phyloP scores from a whole-genome alignment of 2,329 filamentous ascomycete genomes.

The Epichloe gansuensis region DNA sequence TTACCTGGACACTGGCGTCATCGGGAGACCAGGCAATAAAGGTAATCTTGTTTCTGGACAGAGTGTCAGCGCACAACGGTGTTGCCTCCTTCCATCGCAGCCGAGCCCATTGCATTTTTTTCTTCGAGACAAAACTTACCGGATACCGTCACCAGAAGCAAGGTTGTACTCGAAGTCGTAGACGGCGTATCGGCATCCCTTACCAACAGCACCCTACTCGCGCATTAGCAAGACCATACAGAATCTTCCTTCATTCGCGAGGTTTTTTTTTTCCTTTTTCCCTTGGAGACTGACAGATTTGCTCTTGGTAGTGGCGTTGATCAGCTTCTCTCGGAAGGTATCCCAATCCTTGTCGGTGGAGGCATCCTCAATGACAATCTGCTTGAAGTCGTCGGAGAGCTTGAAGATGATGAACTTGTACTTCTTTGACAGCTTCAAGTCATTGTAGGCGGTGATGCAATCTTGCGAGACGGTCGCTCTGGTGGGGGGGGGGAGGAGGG shows the following conservation, averaged over 20 bases:
- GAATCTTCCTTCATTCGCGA: too few species aligned
- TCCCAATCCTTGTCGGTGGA: conserved; percentile 57
- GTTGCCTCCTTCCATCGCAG: too few species aligned
- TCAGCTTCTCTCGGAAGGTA: conserved; percentile 61
- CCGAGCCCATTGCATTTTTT: too few species aligned
- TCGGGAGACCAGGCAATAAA: conserved; percentile 74
- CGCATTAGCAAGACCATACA: neutral
- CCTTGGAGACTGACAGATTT: conserved; percentile 39
- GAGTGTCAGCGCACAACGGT: conserved; percentile 10
- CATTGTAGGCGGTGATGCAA: conserved; percentile 61
- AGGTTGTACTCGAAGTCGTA: conserved; percentile 74
- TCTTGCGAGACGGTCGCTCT: conserved; percentile 63
- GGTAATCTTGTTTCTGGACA: conserved; percentile 57
- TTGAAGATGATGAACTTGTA: conserved; percentile 83
- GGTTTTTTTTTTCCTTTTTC: too few species aligned
- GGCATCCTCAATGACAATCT: conserved; percentile 69
- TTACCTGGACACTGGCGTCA: conserved; percentile 64
- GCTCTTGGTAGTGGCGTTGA: conserved; percentile 60
- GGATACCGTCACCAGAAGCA: conserved; percentile 57
- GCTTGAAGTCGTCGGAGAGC: conserved; percentile 69
- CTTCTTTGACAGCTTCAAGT: conserved; percentile 71
- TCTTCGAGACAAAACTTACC: conserved; percentile 28
- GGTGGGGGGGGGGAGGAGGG: conserved; percentile 6
- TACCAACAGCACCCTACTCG: conserved; percentile 41
- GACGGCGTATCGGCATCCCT: conserved; percentile 70